Evolutionary conservation across 2,329 filamentous ascomycete species (phyloP), one percentile per base, ranked within the genome.

Genomic region (Colletotrichum euphorbiae): DNA sequence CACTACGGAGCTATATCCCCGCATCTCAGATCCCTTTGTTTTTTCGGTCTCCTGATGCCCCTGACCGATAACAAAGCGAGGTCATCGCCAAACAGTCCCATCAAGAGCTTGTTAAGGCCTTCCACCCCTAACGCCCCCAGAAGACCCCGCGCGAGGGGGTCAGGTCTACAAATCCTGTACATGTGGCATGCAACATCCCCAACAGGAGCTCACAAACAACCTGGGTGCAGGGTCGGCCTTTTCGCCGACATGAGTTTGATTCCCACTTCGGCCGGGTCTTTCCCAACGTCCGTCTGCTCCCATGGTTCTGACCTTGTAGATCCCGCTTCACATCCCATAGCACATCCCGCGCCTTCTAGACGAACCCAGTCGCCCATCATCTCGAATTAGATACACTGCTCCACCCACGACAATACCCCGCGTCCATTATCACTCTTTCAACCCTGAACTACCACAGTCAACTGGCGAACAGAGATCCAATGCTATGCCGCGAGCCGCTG

Each of bases 321-420:
- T 66, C 48, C 60, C 66, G 61, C 48, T 60, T 66, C 66, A 55
- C 54, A 38, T 42, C 36, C 5, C 51, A 24, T 17, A 24, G n/a
- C 46, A 51, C 24, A 69, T 69, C 55, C 62, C 62, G 48, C 61
- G 42, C 33, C 33, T 59, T 46, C 55, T 48, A 50, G 54, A 43
- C 54, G 46, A 68, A 55, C 61, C 61, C 61, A 42, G 66, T 65
- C 61, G 54, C 62, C 54, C 66, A 60, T 68, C 66, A 66, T 60
- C 61, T 66, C 24, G 61, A 68, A 59, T 68, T 68, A 68, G 66
- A 68, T 51, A 61, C 66, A 50, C 21, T 42, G 12, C 38, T 43
- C 61, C 61, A 55, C 61, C 24, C 12, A 38, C 15, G 52, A 31
- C 48, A 48, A 65, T 55, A 65, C 54, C 65, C 65, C 54, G 38